Conservation (phyloP, 2,329 filamentous ascomycete species). For the Arthroderma sp. region DNA sequence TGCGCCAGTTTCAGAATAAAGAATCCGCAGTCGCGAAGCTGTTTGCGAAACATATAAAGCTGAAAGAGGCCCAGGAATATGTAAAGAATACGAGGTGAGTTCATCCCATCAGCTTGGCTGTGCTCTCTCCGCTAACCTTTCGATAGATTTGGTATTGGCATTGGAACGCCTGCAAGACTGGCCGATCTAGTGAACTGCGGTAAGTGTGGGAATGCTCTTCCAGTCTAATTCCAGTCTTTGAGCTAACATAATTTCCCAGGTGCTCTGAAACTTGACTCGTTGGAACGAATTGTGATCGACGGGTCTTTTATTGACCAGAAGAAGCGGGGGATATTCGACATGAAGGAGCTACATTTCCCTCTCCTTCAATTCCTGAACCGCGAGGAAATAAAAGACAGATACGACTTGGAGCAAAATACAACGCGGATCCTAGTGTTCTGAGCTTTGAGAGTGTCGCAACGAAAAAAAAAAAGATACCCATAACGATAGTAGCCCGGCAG, state of each 20-base stretch:
- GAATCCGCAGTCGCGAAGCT: slow-evolving; percentile 72
- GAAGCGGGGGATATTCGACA: slow-evolving; percentile 84
- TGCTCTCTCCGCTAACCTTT: slow-evolving; percentile 1
- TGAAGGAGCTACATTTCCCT: slow-evolving; percentile 81
- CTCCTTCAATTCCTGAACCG: slow-evolving; percentile 61
- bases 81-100: slow-evolving; percentile 48
- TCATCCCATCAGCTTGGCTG: not conserved
- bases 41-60: slow-evolving; percentile 96
- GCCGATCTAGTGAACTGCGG: slow-evolving; percentile 72
- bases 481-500: too few species aligned
- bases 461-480: too few species aligned
- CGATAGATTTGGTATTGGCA: slow-evolving; percentile 64
- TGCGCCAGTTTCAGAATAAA: slow-evolving; percentile 69
- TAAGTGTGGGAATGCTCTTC: slow-evolving; percentile 26
- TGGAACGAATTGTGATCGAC: slow-evolving; percentile 76
- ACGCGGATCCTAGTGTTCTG: slow-evolving; percentile 35
- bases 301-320: slow-evolving; percentile 90
- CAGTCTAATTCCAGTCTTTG: not conserved
- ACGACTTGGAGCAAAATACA: slow-evolving; percentile 38
- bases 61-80: slow-evolving; percentile 70
- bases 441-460: too few species aligned
- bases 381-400: slow-evolving; percentile 58
- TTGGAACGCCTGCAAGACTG: slow-evolving; percentile 76
- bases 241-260: slow-evolving; percentile 32
- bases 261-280: slow-evolving; percentile 53